Base-by-base conservation (phyloP, 1,284 basidiomycete species). In the Termitomyces sp. region DNA sequence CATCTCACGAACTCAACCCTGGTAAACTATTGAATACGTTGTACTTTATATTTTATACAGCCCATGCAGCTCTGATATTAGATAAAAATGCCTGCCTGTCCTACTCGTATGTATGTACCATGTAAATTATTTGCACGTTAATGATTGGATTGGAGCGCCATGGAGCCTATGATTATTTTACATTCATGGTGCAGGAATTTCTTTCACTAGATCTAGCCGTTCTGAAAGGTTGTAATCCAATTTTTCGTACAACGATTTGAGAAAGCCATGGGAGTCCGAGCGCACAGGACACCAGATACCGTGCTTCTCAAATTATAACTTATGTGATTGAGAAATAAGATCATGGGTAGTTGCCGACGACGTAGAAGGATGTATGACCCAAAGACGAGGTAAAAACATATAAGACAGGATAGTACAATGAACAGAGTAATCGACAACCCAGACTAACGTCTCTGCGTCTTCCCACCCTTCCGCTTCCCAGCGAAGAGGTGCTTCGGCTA, bases 401-500 rank as follows among this genome's bases (percentile, higher is more conserved):
- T 24, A 14, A 3, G 35, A 46, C 35, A 30, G 28, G 7, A 54
- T n/a, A n/a, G n/a, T n/a, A n/a, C 21, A 5, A 24, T 47, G 35
- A 45, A 39, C 39, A 24, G 16, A 14, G 14, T 31, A 38, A 19
- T 21, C 30, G 28, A 52, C 21, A n/a, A 44, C 8, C 31, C 44
- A 46, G 34, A 60, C 73, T 64, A 95, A 70, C 92, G 80, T 65
- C 91, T 81, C 66, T 86, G 76, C 39, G 91, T 93, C 76, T 92
- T 95, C 62, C 92, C 92, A 43, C 72, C 83, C 70, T 92, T 92
- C 62, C 93, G 83, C 72, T 96, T 95, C 39, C 93, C 93, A 52
- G 92, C 73, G 68, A 89, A 92, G 64, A 96, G 68, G 74, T 92
- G 89, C 67, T 88, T 91, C 49, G 88, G 88, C 87, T 90, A 60